phyloP scores from a whole-genome alignment of 208 protist genomes.

The Plasmodiophora brassicae region DNA sequence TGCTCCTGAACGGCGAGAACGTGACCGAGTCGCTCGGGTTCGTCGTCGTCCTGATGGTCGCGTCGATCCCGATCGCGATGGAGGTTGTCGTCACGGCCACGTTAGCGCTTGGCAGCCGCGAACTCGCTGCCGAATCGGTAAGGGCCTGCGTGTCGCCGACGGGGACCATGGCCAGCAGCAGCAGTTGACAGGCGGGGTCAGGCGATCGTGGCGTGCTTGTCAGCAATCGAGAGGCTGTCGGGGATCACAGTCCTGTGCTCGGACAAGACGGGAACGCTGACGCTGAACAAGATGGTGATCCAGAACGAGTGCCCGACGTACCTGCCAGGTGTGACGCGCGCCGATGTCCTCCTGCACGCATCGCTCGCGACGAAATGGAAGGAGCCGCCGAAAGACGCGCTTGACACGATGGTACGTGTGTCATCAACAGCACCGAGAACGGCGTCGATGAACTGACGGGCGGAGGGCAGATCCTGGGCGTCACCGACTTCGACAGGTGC shows the following conservation, averaged over 20 bases:
- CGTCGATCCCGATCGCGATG: constrained; percentile 67
- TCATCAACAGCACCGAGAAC: not conserved
- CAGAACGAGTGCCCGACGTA: constrained; percentile 17
- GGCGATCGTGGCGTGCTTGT: constrained; percentile 33
- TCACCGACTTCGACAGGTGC: not conserved
- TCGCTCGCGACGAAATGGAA: constrained; percentile 25
- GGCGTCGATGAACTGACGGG: not conserved
- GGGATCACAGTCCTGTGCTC: constrained; percentile 66
- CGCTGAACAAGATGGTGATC: constrained; percentile 72
- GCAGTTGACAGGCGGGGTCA: not conserved
- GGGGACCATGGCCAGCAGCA: not conserved
- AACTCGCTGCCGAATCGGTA: constrained; percentile 81
- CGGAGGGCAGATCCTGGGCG: not conserved
- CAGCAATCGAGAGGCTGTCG: constrained; percentile 27
- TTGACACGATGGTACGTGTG: constrained; percentile 33
- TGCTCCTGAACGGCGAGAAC: not conserved
- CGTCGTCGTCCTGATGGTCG: constrained; percentile 28
- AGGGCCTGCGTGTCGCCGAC: too few species aligned
- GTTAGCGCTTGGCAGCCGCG: constrained; percentile 74
- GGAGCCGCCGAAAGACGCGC: constrained; percentile 29
- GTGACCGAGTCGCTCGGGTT: not conserved
- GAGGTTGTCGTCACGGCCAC: constrained; percentile 68
- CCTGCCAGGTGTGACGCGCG: not conserved
- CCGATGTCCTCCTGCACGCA: not conserved
- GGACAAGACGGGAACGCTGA: constrained; percentile 88